phyloP scores from a whole-genome alignment of 345 rosid species.

The Gossypium longicalyx region DNA sequence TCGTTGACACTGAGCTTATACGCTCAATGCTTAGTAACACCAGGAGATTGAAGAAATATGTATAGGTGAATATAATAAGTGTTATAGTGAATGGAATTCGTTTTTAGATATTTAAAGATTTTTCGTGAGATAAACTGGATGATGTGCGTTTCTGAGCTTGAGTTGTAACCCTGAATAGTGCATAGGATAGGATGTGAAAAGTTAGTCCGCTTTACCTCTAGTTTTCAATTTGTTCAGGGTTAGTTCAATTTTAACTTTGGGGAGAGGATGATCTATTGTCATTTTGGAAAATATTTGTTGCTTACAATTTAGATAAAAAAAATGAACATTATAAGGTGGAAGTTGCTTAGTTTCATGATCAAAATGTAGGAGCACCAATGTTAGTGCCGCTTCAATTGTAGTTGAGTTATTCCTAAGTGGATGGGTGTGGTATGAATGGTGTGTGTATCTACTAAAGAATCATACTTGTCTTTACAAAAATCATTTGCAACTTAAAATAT shows the following conservation, averaged over 20 bases:
- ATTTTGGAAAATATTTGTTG: background rate
- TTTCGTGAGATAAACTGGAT: background rate
- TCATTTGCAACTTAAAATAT: background rate
- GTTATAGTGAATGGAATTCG: background rate
- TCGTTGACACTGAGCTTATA: background rate
- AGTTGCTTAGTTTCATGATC: background rate
- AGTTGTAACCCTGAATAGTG: background rate
- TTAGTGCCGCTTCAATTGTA: background rate
- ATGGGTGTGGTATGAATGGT: constrained; percentile 5
- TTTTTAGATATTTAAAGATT: constrained; percentile 4
- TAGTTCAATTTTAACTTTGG: background rate
- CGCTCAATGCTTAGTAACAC: background rate
- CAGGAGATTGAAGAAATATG: background rate
- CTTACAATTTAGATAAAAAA: background rate
- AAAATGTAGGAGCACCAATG: background rate
- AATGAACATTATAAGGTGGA: background rate
- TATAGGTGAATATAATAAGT: background rate
- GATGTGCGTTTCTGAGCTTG: background rate
- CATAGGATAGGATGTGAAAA: constrained; percentile 3
- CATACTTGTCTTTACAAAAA: background rate
- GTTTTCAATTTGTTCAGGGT: background rate
- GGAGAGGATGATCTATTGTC: background rate
- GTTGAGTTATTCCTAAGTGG: background rate
- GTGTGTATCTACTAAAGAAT: background rate
- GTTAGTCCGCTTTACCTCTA: background rate